A percentile compares a stretch with the other conserved stretches of the same genome.
phyloP scores from a whole-genome alignment of 805 yeast genomes.

The Zygotorulaspora danielsina region DNA sequence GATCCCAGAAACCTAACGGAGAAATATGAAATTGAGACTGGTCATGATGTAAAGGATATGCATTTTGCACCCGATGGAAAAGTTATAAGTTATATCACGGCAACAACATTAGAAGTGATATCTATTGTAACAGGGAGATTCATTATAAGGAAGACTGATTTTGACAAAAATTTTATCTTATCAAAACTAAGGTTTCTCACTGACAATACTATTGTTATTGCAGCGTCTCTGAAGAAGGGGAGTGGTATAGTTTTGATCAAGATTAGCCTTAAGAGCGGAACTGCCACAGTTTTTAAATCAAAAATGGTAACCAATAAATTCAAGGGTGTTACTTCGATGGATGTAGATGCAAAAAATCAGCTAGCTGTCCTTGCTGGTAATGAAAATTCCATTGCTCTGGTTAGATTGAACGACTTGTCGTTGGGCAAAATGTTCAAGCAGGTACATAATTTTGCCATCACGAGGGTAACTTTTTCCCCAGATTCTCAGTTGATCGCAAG shows the following conservation, averaged over 20 bases:
- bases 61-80: constrained; percentile 65
- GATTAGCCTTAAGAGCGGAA: constrained; percentile 27
- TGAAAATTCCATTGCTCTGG: constrained; percentile 61
- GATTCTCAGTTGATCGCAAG: constrained; percentile 64
- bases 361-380: constrained; percentile 43
- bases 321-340: constrained; percentile 55
- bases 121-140: constrained; percentile 42
- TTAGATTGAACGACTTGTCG: constrained; percentile 49
- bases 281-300: constrained; percentile 21
- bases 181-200: constrained; percentile 38
- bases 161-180: constrained; percentile 30
- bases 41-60: constrained; percentile 58
- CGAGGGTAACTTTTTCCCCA: constrained; percentile 65
- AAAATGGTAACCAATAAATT: constrained; percentile 35
- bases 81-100: constrained; percentile 59
- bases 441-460: constrained; percentile 75
- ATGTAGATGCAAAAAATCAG: constrained; percentile 34
- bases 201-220: constrained; percentile 39
- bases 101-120: constrained; percentile 44
- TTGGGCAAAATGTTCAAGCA: constrained; percentile 49
- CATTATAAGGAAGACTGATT: constrained; percentile 36
- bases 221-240: constrained; percentile 40
- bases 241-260: constrained; percentile 39
- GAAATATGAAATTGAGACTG: constrained; percentile 50
- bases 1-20: constrained; percentile 53